A percentile compares a stretch with the other conserved stretches of the same genome.
phyloP scores from a whole-genome alignment of 2,329 filamentous ascomycete genomes.

The Venturia pyrina region DNA sequence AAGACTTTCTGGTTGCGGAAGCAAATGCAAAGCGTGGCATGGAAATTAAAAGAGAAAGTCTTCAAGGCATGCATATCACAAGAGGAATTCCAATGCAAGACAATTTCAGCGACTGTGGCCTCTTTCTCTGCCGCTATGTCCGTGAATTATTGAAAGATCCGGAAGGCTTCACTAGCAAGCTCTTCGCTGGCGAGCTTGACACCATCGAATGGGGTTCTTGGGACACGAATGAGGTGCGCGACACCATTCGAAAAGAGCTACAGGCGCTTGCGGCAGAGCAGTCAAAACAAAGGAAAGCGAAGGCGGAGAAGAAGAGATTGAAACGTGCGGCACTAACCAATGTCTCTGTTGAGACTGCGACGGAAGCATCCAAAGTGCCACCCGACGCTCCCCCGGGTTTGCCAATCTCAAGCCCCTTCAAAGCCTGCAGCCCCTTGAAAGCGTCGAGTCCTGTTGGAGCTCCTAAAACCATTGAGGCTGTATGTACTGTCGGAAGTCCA shows the following conservation, averaged over 20 bases:
- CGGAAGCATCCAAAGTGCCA: neutral
- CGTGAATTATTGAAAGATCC: slow-evolving; percentile 71
- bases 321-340: neutral
- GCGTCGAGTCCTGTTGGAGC: neutral
- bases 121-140: slow-evolving; percentile 78
- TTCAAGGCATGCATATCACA: slow-evolving; percentile 57
- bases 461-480: neutral
- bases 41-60: slow-evolving; percentile 32
- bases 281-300: slow-evolving; percentile 2
- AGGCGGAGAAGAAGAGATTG: neutral
- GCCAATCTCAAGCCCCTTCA: neutral
- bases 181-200: slow-evolving; percentile 57
- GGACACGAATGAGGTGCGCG: slow-evolving; percentile 49
- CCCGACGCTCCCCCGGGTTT: neutral
- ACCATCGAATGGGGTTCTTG: slow-evolving; percentile 45
- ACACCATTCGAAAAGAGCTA: slow-evolving; percentile 55
- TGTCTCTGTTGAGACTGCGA: neutral
- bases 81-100: slow-evolving; percentile 64
- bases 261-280: slow-evolving; percentile 45
- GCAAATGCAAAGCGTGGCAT: slow-evolving; percentile 51
- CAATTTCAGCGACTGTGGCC: slow-evolving; percentile 82
- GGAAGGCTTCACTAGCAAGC: slow-evolving; percentile 54
- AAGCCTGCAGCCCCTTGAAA: neutral
- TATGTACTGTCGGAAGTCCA: neutral
- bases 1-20: slow-evolving; percentile 68